Evolutionary conservation across 495 filamentous ascomycete species (phyloP), one percentile per base, ranked within the genome.

Genomic region (Tuber melanosporum): DNA sequence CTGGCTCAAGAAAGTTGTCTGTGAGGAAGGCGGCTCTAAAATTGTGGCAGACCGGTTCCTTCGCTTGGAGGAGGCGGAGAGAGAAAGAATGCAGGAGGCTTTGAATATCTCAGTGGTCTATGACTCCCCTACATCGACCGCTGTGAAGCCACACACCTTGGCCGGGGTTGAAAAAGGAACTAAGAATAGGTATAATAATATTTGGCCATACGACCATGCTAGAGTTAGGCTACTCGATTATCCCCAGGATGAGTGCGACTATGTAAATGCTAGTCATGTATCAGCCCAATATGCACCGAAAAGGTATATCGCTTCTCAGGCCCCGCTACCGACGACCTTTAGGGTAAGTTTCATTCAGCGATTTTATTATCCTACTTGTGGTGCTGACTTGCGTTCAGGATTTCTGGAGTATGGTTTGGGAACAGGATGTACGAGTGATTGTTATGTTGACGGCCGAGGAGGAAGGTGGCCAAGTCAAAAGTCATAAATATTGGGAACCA

Each of bases 391-490:
- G 41, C 39, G n/a, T 44, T 62, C 84, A 97, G 95, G 95, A 99
- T 85, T 99, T 99, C 82, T 99, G 95, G 95, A 94, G 93, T 70
- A 91, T 98, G 36, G 88, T 98, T 70, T 99, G 95, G 95, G 95
- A 98, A 82, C 92, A 98, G 85, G 94, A 98, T 83, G 90, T 96
- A 41, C 91, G 94, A 73, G 92, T 98, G 44, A 89, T 99, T 74
- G 94, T 99, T 77, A 97, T 97, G 88, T 87, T 99, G 74, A 98
- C 95, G 5, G 95, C 95, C n/a, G 95, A 99, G 84, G 87, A 91
- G 41, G 95, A 99, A 86, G 92, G 95, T 42, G 95, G 96, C 12
- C 96, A 97, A 81, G 87, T 95, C 26, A 99, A 98, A 84, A 95
- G 94, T 75, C 94, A 99, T 83, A 91, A 92, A 2, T 99, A 97